phyloP scores from a whole-genome alignment of 441 rosid genomes.

The Corymbia calophylla region DNA sequence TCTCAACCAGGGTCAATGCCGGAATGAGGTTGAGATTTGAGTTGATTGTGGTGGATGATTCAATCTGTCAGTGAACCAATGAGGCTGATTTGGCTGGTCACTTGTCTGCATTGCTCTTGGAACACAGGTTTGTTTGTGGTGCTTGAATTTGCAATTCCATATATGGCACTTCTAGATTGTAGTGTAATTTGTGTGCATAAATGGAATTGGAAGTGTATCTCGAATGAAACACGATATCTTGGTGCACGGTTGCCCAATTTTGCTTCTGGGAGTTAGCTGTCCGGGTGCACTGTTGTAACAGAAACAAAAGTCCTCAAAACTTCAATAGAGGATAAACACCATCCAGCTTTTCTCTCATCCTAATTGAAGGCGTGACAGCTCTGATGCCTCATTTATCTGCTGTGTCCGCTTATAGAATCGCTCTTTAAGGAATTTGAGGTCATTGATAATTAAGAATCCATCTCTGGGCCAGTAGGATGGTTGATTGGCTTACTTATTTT shows the following conservation, averaged over 20 bases:
- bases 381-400: neutral
- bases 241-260: neutral
- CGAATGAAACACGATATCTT: neutral
- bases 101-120: slow-evolving; percentile 34
- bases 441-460: neutral
- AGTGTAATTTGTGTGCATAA: neutral
- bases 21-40: slow-evolving; percentile 23
- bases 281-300: neutral
- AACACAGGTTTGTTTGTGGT: slow-evolving; percentile 30
- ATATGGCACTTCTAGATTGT: neutral
- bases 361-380: neutral
- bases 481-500: neutral
- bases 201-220: neutral
- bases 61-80: slow-evolving; percentile 27
- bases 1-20: slow-evolving; percentile 15
- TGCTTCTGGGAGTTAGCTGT: neutral
- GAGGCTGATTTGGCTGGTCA: slow-evolving; percentile 48
- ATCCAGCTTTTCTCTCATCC: neutral
- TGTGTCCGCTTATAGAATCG: neutral
- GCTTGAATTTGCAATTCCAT: slow-evolving; percentile 2
- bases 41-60: slow-evolving; percentile 13
- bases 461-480: neutral
- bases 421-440: neutral
- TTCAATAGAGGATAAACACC: neutral
- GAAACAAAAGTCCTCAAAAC: neutral